Evolutionary conservation across 2,329 filamentous ascomycete genomes (phyloP).

Genomic region (Moelleriella libera): DNA sequence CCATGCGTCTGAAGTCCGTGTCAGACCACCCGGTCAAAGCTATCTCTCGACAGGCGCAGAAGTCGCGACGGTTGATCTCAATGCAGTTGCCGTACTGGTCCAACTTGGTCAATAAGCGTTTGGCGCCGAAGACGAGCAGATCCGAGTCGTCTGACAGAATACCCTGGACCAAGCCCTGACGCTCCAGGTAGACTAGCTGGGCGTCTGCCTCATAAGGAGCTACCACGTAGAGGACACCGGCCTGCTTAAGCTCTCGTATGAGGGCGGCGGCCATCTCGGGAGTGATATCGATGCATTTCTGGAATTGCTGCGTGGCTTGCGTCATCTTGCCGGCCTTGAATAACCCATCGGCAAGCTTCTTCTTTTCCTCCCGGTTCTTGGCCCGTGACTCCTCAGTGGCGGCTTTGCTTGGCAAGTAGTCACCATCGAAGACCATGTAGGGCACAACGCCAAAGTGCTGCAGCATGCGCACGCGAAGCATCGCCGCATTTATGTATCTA

Average conservation of each 20-base stretch:
- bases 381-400: constrained; percentile 67
- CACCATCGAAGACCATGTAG: constrained; percentile 92
- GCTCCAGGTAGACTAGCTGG: constrained; percentile 90
- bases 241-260: constrained; percentile 80
- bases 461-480: constrained; percentile 87
- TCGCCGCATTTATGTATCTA: constrained; percentile 79
- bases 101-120: constrained; percentile 80
- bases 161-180: constrained; percentile 66
- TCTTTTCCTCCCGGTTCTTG: constrained; percentile 65
- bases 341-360: constrained; percentile 60
- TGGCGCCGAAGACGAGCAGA: constrained; percentile 86
- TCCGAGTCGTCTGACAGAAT: constrained; percentile 96
- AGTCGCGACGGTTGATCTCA: constrained; percentile 80
- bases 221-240: constrained; percentile 73
- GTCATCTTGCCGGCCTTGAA: constrained; percentile 67
- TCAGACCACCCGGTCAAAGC: constrained; percentile 88
- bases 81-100: constrained; percentile 89
- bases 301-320: constrained; percentile 73
- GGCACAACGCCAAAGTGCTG: constrained; percentile 88
- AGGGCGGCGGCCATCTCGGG: constrained; percentile 87
- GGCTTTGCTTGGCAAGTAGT: constrained; percentile 86
- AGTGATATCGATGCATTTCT: constrained; percentile 91
- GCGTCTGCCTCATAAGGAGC: constrained; percentile 96
- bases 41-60: constrained; percentile 76
- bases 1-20: constrained; percentile 83